Evolutionary conservation across 75 land plant genomes (phyloP), one percentile per base, ranked within the genome.

Genomic region (Picea glauca): DNA sequence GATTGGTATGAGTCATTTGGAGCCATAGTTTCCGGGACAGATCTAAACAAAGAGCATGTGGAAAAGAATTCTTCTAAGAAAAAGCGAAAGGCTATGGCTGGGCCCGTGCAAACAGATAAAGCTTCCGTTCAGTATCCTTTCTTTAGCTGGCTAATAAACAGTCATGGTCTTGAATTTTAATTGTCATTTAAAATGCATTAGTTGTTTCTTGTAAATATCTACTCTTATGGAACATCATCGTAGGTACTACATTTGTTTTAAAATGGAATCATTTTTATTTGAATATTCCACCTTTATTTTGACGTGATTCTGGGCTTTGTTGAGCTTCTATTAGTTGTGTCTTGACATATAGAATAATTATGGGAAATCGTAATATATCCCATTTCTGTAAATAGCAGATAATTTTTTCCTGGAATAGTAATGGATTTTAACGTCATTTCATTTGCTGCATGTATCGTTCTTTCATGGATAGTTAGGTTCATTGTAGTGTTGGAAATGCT

Each of bases 1-100:
- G 93, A 95, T 77, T 93, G 98, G 92, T 95, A 86, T 81, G 90
- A 95, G 59, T 91, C 98, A 8, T 95, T 93, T 85, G 84, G 84
- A 78, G 35, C 81, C 77, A 81, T 76, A 18, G 68, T 78, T 58
- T 20, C 60, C 18, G 75, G 58, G 13, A 65, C 86, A 9, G 75
- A 33, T 58, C 50, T 5, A 15, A 83, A 75, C 73, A 32, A 43
- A 32, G 90, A 84, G 43, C 20, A 76, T 11, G 80, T 60, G 78
- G 31, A 15, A 35, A 79, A 75, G 32, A 70, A 80, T 21, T 81
- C 84, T 30, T 33, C 76, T 20, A 67, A 81, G 6, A 90, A 86
- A 76, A 90, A 81, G 76, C 77, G 79, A 58, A 84, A 81, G 75
- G 65, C 60, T 18, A 38, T 31, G 21, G 62, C 64, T 26, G 86